phyloP scores from a whole-genome alignment of 495 filamentous ascomycete genomes.

The Penicillium fimorum region DNA sequence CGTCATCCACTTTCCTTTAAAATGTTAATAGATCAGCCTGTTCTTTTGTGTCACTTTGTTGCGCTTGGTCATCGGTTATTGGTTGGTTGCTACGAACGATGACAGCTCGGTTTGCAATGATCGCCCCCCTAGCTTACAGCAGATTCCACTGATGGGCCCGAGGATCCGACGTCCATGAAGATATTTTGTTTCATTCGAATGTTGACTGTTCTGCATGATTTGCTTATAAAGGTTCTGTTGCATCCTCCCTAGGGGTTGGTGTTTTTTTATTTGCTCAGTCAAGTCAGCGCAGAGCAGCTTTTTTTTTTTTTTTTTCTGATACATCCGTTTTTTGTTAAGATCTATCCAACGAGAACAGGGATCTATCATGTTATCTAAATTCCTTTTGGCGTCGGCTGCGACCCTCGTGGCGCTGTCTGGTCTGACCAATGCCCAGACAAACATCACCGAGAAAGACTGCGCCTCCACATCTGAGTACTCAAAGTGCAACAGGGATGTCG shows the following conservation, averaged over 20 bases:
- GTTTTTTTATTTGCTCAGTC: not conserved
- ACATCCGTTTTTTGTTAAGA: not conserved
- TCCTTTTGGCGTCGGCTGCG: conserved; percentile 17
- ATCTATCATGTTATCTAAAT: conserved; percentile 21
- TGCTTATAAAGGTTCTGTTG: not conserved
- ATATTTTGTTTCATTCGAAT: not conserved
- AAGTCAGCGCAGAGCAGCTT: not conserved
- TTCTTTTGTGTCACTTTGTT: not conserved
- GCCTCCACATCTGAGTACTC: conserved; percentile 19
- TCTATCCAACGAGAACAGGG: not conserved
- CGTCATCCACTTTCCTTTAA: not conserved
- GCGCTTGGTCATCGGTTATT: not conserved
- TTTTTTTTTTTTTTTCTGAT: too few species aligned
- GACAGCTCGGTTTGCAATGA: conserved; percentile 25
- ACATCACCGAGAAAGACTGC: conserved; percentile 26
- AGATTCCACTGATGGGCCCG: not conserved
- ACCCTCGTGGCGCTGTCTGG: conserved; percentile 18
- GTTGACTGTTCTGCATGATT: not conserved
- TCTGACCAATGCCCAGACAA: conserved; percentile 24
- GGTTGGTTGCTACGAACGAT: conserved; percentile 7
- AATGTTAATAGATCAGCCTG: not conserved
- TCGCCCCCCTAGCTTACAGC: conserved; percentile 16
- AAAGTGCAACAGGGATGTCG: conserved; percentile 26
- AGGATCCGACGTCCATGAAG: conserved; percentile 7
- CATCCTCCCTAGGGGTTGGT: not conserved